Conservation (phyloP, 306 rosid species). For the Clitoria ternatea region DNA sequence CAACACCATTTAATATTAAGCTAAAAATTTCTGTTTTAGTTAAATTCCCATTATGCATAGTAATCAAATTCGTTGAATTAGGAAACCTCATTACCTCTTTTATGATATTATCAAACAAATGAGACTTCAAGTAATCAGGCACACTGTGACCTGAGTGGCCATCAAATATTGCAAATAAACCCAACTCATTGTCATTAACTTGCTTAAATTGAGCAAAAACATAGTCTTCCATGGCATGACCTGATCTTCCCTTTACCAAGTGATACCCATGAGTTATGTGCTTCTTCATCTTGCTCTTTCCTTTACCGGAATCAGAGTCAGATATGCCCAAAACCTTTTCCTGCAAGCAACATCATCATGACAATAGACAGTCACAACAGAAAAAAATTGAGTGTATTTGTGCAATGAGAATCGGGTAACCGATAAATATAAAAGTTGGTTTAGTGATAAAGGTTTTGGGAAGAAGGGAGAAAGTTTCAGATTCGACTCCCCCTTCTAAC, state of each 20-base stretch:
- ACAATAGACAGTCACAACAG: background rate
- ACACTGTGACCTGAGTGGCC: constrained; percentile 87
- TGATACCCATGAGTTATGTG: constrained; percentile 77
- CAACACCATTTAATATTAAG: background rate
- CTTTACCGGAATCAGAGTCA: constrained; percentile 91
- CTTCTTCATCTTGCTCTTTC: constrained; percentile 93
- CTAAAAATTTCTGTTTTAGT: background rate
- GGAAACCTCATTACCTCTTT: constrained; percentile 53
- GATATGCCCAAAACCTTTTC: constrained; percentile 76
- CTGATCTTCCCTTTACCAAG: constrained; percentile 78
- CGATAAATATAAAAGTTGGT: too few species aligned
- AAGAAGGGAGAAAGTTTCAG: too few species aligned
- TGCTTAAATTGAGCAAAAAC: constrained; percentile 78
- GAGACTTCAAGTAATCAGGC: constrained; percentile 62
- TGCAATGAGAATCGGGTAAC: background rate
- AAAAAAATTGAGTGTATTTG: background rate
- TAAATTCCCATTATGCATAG: background rate
- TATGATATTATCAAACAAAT: constrained; percentile 76
- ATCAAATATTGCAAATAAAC: constrained; percentile 91
- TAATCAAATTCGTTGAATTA: constrained; percentile 5
- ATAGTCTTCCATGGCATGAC: constrained; percentile 89
- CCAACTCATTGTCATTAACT: constrained; percentile 71
- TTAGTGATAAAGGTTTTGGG: too few species aligned
- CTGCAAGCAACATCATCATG: constrained; percentile 39
- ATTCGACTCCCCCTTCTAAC: too few species aligned